Conservation (phyloP, 2,329 filamentous ascomycete genomes). For the Emydomyces testavorans region DNA sequence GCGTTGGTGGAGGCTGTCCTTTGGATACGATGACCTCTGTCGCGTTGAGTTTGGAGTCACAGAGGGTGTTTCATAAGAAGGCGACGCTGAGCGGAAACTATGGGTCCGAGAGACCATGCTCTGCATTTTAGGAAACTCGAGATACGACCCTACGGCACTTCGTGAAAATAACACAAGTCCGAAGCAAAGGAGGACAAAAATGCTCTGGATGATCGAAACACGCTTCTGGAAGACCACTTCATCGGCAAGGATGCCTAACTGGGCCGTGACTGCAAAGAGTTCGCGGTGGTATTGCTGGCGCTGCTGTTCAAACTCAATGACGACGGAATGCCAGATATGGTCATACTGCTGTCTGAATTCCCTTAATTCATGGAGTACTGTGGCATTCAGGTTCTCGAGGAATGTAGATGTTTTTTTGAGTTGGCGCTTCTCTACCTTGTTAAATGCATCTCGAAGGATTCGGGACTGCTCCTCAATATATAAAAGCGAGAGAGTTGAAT, state of each 20-base stretch:
- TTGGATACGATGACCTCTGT: conserved; percentile 13
- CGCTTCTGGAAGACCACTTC: conserved; percentile 75
- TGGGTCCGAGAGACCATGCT: conserved; percentile 38
- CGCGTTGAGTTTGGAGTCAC: conserved; percentile 28
- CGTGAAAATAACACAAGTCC: conserved; percentile 69
- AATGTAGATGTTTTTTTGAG: conserved; percentile 72
- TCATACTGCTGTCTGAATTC: conserved; percentile 78
- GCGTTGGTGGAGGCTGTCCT: conserved; percentile 13
- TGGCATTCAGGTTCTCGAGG: conserved; percentile 72
- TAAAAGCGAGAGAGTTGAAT: conserved; percentile 81
- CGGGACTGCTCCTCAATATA: conserved; percentile 96
- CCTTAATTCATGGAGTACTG: conserved; percentile 69
- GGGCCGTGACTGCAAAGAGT: conserved; percentile 65
- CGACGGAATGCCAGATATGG: conserved; percentile 90
- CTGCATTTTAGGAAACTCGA: conserved; percentile 38
- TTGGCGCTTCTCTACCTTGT: conserved; percentile 77
- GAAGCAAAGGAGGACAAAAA: conserved; percentile 75
- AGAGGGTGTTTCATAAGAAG: conserved; percentile 25
- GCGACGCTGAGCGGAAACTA: conserved; percentile 32
- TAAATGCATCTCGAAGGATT: conserved; percentile 76
- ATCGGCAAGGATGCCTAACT: conserved; percentile 82
- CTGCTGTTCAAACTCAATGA: conserved; percentile 81
- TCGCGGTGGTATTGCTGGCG: conserved; percentile 74
- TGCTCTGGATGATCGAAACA: conserved; percentile 84
- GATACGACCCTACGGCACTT: conserved; percentile 33